phyloP scores from a whole-genome alignment of 2,329 filamentous ascomycete genomes.

The Penicillium sp. region DNA sequence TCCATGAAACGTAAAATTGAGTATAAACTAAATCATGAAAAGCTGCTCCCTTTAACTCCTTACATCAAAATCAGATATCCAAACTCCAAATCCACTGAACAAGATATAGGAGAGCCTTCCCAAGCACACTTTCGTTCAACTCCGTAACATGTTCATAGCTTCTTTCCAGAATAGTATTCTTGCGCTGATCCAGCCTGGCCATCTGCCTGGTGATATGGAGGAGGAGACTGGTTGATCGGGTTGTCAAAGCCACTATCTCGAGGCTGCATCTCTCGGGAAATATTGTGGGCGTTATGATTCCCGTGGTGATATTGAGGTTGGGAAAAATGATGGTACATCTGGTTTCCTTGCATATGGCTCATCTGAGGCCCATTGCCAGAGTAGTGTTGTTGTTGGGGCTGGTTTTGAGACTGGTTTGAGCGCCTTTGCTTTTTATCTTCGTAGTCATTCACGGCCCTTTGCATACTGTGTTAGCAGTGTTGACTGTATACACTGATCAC shows the following conservation, averaged over 20 bases:
- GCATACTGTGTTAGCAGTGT: conserved; percentile 1
- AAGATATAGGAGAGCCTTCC: background rate
- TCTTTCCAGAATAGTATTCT: conserved; percentile 14
- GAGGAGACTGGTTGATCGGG: background rate
- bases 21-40: background rate
- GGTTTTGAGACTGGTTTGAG: conserved; percentile 5
- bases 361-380: background rate
- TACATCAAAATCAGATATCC: background rate
- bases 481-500: too few relatives aligned
- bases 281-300: background rate
- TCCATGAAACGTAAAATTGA: background rate
- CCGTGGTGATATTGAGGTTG: conserved; percentile 6
- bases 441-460: conserved; percentile 20
- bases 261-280: background rate
- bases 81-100: background rate
- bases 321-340: background rate
- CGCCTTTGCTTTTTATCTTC: conserved; percentile 21
- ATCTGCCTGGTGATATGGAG: background rate
- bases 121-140: background rate
- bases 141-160: background rate
- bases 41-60: background rate
- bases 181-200: conserved; percentile 10
- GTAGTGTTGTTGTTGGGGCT: conserved; percentile 5
- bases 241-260: background rate
- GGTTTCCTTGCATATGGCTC: conserved; percentile 12